Evolutionary conservation across 2,329 filamentous ascomycete species (phyloP).

Genomic region (Ceratocystis eucalypticola): DNA sequence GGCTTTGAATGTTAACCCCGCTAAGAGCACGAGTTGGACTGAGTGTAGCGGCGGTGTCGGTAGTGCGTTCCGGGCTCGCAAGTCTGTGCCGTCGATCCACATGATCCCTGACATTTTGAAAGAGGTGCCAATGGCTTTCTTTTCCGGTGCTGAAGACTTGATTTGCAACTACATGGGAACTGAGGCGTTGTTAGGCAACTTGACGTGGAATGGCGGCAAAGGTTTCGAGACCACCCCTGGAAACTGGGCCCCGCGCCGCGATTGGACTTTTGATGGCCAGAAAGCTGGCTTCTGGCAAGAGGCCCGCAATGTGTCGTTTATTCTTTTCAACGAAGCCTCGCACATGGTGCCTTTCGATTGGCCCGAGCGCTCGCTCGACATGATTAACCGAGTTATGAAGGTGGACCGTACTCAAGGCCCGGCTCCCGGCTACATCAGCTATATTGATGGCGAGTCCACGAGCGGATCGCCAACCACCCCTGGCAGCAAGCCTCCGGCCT

Average conservation of each 20-base stretch:
- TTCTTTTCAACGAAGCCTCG: constrained; percentile 86
- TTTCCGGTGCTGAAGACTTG: constrained; percentile 84
- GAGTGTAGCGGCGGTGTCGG: constrained; percentile 79
- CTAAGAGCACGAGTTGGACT: constrained; percentile 77
- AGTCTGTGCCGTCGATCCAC: constrained; percentile 58
- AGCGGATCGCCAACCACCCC: constrained; percentile 46
- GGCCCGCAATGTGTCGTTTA: constrained; percentile 88
- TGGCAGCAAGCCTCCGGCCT: constrained; percentile 40
- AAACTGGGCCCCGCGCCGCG: constrained; percentile 77
- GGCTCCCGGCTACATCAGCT: constrained; percentile 45
- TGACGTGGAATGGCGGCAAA: constrained; percentile 82
- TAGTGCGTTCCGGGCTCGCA: constrained; percentile 51
- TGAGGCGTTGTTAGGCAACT: constrained; percentile 75
- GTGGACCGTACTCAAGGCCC: constrained; percentile 85
- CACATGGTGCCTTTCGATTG: constrained; percentile 98
- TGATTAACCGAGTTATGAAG: constrained; percentile 92
- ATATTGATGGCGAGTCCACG: constrained; percentile 58
- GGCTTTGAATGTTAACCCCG: constrained; percentile 69
- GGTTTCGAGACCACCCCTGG: constrained; percentile 82
- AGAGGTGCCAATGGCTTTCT: constrained; percentile 67
- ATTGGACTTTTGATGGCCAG: constrained; percentile 89
- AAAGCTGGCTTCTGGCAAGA: constrained; percentile 84
- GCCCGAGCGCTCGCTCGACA: constrained; percentile 73
- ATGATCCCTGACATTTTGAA: constrained; percentile 67
- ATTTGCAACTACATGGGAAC: constrained; percentile 97